A percentile compares a stretch with the other conserved stretches of the same genome.
Evolutionary conservation across 1,139 yeast species (phyloP).

Genomic region (Meyerozyma elateridarum): DNA sequence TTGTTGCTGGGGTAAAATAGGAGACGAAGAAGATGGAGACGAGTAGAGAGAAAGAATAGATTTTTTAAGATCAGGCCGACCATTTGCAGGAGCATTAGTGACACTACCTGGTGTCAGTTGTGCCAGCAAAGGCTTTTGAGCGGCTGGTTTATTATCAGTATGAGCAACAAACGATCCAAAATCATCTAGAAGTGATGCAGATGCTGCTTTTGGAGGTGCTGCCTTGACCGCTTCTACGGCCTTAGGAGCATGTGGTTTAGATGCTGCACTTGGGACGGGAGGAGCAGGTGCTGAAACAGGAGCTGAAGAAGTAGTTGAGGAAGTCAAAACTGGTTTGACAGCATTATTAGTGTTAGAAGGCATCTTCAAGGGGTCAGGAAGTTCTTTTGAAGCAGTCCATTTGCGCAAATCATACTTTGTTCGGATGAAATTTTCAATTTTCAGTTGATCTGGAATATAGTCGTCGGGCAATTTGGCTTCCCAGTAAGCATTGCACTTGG

Average conservation of each 20-base stretch:
- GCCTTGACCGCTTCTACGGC: constrained; percentile 3
- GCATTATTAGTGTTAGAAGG: constrained; percentile 7
- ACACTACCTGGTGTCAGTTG: constrained; percentile 36
- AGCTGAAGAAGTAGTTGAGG: constrained; percentile 6
- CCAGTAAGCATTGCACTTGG: constrained; percentile 73
- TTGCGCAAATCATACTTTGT: constrained; percentile 88
- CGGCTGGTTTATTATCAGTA: neutral
- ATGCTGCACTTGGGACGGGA: constrained; percentile 25
- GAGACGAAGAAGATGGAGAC: constrained; percentile 45
- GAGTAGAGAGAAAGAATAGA: constrained; percentile 88
- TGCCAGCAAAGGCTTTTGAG: constrained; percentile 20
- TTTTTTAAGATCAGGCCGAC: constrained; percentile 70
- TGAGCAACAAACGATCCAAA: neutral
- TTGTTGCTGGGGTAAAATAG: constrained; percentile 6
- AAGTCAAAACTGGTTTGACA: constrained; percentile 5
- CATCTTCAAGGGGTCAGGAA: constrained; percentile 53
- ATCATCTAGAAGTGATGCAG: constrained; percentile 2
- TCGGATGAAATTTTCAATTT: constrained; percentile 82
- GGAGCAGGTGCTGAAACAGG: constrained; percentile 7
- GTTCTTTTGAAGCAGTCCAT: constrained; percentile 56
- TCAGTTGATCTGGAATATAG: constrained; percentile 78
- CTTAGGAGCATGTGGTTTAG: constrained; percentile 17
- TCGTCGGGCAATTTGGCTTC: constrained; percentile 69
- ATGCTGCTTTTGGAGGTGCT: neutral
- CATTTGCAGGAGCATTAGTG: constrained; percentile 12